Evolutionary conservation across 2,329 filamentous ascomycete species (phyloP), one percentile per base, ranked within the genome.

Genomic region (Aplosporella prunicola): DNA sequence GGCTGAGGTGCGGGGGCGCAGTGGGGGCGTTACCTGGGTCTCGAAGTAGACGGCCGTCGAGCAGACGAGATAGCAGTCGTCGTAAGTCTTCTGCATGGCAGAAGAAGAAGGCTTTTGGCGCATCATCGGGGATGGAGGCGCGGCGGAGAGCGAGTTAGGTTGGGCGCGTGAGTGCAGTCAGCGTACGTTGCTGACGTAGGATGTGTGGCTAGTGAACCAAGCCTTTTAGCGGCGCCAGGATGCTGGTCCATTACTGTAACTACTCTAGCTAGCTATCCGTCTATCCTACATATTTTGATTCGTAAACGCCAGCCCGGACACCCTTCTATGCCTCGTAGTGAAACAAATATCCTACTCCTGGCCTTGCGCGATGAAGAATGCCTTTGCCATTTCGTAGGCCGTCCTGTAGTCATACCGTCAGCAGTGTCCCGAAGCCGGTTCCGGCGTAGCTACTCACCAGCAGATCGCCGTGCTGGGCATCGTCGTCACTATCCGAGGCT

Each of bases 391-490:
- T 56, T 80, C 76, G 49, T 80, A 80, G 29, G 75, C 77, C 32
- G 72, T 72, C 72, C 72, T 75, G 43, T 16, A 15, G n/a, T 5
- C 6, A 25, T 9, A n/a, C 18, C 9, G 41, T 51, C 40, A 53
- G 47, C 32, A 38, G 9, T n/a, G 11, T n/a, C 16, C 38, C 27
- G 10, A 34, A 7, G 8, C 13, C 15, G 20, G 13, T n/a, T n/a
- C n/a, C n/a, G 20, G 6, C 6, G 31, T 17, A 22, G 18, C n/a
- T 11, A 61, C 71, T 54, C 58, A 91, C 91, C 91, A 98, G 71
- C 91, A 98, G 55, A 98, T 98, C n/a, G 91, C 91, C 22, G 91
- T 98, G 65, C 88, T 95, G 14, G 91, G 91, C 82, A 96, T 96
- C 2, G 91, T 94, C 9, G 88, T 95, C 45, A 98, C 79, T 32